These are phyloP conservation scores for Rhinocladiella similis DNA, from an alignment of 2,329 filamentous ascomycete species.

Conservation along the genomic window DNA sequence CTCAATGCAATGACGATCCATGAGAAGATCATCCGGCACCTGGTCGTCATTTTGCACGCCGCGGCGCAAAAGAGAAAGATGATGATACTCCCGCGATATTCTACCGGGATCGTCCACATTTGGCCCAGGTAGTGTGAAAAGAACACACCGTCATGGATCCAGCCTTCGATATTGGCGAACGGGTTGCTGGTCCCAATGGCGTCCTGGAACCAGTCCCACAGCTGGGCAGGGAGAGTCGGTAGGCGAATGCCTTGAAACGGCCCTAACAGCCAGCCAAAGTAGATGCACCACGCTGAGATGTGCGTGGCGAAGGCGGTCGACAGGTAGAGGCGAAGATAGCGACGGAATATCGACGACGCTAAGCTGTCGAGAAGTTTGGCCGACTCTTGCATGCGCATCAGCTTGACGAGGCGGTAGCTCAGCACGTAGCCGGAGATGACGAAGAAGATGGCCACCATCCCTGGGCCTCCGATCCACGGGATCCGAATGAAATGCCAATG, in stretches of 20 bases:
- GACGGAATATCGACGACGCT: slow-evolving; percentile 46
- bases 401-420: slow-evolving; percentile 43
- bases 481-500: slow-evolving; percentile 41
- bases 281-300: slow-evolving; percentile 34
- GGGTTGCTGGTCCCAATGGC: slow-evolving; percentile 37
- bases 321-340: slow-evolving; percentile 45
- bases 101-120: slow-evolving; percentile 34
- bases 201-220: slow-evolving; percentile 18
- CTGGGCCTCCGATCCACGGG: slow-evolving; percentile 20
- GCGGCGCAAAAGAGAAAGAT: slow-evolving; percentile 1
- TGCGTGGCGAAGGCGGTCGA: slow-evolving; percentile 42
- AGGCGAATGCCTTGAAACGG: too few relatives aligned
- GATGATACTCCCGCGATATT: slow-evolving; percentile 4
- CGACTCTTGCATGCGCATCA: slow-evolving; percentile 38
- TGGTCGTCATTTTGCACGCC: slow-evolving; percentile 3
- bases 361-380: slow-evolving; percentile 34
- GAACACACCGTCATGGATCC: slow-evolving; percentile 35
- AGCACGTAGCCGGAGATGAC: slow-evolving; percentile 51
- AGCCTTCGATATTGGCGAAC: slow-evolving; percentile 29
- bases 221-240: neutral
- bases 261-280: slow-evolving; percentile 32
- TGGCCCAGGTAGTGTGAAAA: slow-evolving; percentile 42
- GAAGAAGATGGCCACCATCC: slow-evolving; percentile 48
- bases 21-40: neutral
- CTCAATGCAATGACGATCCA: neutral